Percentiles rank a stretch among this genome's conserved stretches.
Evolutionary conservation across 352 stramenopile genomes (phyloP).

Genomic region (Phytophthora tubulina): DNA sequence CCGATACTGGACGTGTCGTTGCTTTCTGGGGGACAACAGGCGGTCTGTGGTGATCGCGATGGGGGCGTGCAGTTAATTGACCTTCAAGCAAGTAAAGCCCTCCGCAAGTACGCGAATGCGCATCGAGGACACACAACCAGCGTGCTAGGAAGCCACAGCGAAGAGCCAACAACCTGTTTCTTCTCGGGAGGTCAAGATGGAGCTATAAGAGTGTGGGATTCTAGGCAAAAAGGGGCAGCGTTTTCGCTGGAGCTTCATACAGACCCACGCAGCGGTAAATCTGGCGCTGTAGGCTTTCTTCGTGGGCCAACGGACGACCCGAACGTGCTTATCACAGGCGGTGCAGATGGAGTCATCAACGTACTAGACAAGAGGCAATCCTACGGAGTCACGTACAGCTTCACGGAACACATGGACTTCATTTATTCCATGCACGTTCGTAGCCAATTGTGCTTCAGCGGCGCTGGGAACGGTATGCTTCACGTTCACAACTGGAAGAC

Average conservation of each 20-base stretch:
- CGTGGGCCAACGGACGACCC: constrained; percentile 51
- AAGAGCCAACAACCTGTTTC: constrained; percentile 35
- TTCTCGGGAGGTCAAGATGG: constrained; percentile 89
- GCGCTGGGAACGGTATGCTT: constrained; percentile 87
- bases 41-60: constrained; percentile 73
- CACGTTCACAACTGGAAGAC: constrained; percentile 82
- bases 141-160: constrained; percentile 49
- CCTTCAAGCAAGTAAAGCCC: constrained; percentile 55
- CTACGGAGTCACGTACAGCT: constrained; percentile 61
- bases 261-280: constrained; percentile 65
- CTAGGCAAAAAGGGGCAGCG: constrained; percentile 49
- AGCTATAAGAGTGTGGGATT: constrained; percentile 77
- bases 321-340: constrained; percentile 72
- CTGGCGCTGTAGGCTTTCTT: constrained; percentile 78
- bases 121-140: constrained; percentile 78
- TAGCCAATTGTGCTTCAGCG: constrained; percentile 80
- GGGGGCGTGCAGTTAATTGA: constrained; percentile 75
- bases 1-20: constrained; percentile 73
- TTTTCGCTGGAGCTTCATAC: constrained; percentile 60
- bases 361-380: constrained; percentile 76
- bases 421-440: constrained; percentile 86
- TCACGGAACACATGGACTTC: constrained; percentile 87
- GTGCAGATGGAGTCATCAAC: constrained; percentile 82
- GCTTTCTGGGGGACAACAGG: constrained; percentile 21
- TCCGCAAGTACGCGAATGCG: constrained; percentile 48